A percentile compares a stretch with the other conserved stretches of the same genome.
Conservation (phyloP, 805 yeast species). For the Metschnikowia kofuensis region DNA sequence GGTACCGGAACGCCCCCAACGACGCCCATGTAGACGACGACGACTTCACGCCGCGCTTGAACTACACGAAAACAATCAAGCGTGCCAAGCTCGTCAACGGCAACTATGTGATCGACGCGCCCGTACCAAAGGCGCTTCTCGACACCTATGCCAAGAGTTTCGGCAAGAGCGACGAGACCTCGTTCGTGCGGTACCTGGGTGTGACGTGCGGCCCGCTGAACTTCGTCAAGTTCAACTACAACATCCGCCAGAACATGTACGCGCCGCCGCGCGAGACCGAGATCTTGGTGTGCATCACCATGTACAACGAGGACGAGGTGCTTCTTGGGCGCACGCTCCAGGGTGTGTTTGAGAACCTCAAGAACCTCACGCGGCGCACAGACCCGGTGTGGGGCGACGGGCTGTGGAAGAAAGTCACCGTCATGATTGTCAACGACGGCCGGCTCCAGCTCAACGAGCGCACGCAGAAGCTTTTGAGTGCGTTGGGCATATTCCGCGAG, state of each 20-base stretch:
- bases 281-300: conserved; percentile 58
- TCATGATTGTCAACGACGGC: conserved; percentile 62
- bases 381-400: conserved; percentile 47
- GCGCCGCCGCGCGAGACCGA: conserved; percentile 58
- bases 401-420: conserved; percentile 61
- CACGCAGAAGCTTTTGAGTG: conserved; percentile 62
- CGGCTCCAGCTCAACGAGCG: conserved; percentile 62
- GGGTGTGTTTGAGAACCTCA: conserved; percentile 62
- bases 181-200: conserved; percentile 89
- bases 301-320: conserved; percentile 66
- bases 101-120: conserved; percentile 43
- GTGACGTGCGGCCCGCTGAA: conserved; percentile 88
- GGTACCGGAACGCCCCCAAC: conserved; percentile 3
- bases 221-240: conserved; percentile 59
- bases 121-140: conserved; percentile 37
- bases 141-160: conserved; percentile 27
- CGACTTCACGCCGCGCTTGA: conserved; percentile 38
- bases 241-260: conserved; percentile 80
- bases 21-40: conserved; percentile 29
- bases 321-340: conserved; percentile 59
- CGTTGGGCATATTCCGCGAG: conserved; percentile 66
- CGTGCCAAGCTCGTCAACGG: conserved; percentile 55
- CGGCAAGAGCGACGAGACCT: conserved; percentile 51
- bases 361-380: conserved; percentile 49
- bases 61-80: conserved; percentile 40